Percentiles rank a stretch among this genome's conserved stretches.
Conservation (phyloP, 805 yeast species). For the Candida pseudoglaebosa region DNA sequence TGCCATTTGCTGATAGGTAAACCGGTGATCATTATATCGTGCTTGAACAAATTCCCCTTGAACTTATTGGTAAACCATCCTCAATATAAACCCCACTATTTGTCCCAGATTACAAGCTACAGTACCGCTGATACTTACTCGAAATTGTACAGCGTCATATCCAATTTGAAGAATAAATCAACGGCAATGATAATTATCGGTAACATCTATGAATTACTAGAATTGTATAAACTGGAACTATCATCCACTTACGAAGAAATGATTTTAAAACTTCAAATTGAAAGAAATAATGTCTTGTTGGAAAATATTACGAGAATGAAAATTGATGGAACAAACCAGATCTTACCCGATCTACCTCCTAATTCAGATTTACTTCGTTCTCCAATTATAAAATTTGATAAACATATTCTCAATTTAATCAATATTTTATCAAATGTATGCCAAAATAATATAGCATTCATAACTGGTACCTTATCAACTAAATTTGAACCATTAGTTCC, state of each 20-base stretch:
- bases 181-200: constrained; percentile 22
- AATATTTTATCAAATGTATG: constrained; percentile 22
- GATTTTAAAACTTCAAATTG: constrained; percentile 28
- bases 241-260: constrained; percentile 30
- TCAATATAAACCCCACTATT: constrained; percentile 19
- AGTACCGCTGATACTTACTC: constrained; percentile 25
- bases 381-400: constrained; percentile 27
- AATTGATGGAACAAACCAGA: constrained; percentile 19
- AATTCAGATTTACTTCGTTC: constrained; percentile 24
- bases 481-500: constrained; percentile 16
- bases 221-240: constrained; percentile 30
- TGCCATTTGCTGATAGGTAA: not conserved
- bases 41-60: constrained; percentile 28
- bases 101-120: constrained; percentile 10
- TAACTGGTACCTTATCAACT: constrained; percentile 30
- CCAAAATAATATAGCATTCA: constrained; percentile 22
- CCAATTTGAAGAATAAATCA: constrained; percentile 4
- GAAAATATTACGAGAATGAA: constrained; percentile 16
- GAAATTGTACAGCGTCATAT: constrained; percentile 19
- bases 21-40: constrained; percentile 27
- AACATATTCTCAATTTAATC: constrained; percentile 26
- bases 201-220: constrained; percentile 33
- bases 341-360: constrained; percentile 26
- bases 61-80: constrained; percentile 18
- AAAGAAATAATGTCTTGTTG: constrained; percentile 18